Evolutionary conservation across 179 eudicot species (phyloP).

Genomic region (Amaranthus tricolor): DNA sequence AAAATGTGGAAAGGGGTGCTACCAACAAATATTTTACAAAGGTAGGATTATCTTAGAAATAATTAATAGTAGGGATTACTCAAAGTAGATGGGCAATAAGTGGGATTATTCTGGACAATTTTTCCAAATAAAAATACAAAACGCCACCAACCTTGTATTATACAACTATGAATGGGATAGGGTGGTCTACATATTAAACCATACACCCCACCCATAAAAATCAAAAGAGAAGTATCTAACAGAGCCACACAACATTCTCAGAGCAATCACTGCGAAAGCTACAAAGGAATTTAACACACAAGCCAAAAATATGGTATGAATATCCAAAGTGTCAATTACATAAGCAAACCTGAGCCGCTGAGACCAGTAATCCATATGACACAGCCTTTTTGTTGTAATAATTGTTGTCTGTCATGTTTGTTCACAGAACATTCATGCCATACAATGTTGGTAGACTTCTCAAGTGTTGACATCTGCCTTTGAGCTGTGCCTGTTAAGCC

Average conservation of each 20-base stretch:
- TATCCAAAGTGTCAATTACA: conserved; percentile 2
- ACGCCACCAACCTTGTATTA: neutral
- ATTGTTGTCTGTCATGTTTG: conserved; percentile 61
- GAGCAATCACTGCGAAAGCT: too few species aligned
- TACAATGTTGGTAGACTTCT: conserved; percentile 56
- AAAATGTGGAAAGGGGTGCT: too few species aligned
- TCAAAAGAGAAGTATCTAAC: too few species aligned
- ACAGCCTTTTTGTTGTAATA: conserved; percentile 83
- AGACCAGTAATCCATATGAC: conserved; percentile 93
- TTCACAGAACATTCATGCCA: conserved; percentile 81
- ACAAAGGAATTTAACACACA: neutral
- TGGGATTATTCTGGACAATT: too few species aligned
- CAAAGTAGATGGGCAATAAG: too few species aligned
- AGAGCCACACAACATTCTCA: too few species aligned
- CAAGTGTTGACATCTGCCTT: conserved; percentile 39
- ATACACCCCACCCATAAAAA: neutral
- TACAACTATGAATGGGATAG: too few species aligned
- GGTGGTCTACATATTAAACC: neutral
- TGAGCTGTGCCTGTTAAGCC: conserved; percentile 34
- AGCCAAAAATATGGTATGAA: neutral
- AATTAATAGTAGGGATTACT: too few species aligned
- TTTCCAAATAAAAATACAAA: too few species aligned
- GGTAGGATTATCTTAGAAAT: too few species aligned
- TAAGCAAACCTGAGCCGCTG: conserved; percentile 83
- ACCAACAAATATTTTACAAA: too few species aligned